Base-by-base conservation (phyloP, 2,329 filamentous ascomycete genomes). In the Mycosphaerella arachidis region DNA sequence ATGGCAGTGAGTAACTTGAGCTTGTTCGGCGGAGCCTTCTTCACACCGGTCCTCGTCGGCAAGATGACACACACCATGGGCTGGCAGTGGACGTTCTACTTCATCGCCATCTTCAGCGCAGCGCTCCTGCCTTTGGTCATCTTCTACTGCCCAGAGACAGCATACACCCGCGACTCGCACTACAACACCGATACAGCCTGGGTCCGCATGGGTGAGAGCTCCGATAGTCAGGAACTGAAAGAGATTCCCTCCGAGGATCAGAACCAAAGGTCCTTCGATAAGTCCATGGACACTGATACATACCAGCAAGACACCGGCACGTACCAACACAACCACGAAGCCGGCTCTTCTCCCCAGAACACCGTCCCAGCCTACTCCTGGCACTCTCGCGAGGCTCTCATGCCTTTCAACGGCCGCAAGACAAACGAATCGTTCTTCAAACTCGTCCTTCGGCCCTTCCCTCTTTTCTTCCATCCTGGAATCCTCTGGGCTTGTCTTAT, bases 41-140 rank as follows among this genome's bases (percentile, higher is more conserved):
- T 89, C 66, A 96, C 93, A 0, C 93, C 93, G 0, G 91, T 97
- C n/a, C 77, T 96, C 27, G 92, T 92, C 1, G 92, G 92, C 37
- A 92, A 91, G 75, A 92, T 96, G 68, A 91, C 91, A 3, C 77
- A 84, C 52, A 79, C 80, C 0, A 80, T 96, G 53, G 86, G 86
- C n/a, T 96, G 91, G 88, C 78, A 84, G 72, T 96, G 91, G 92
- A 88, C 87, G 0, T 97, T 97, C 71, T 91, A 92, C 74, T 83
- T 97, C 46, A 85, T 96, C 13, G 85, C 91, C 60, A 96, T 97
- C 66, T 95, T 96, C 75, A 83, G 86, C 48, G 90, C 81, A 4
- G 80, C 78, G 6, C 84, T 87, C 57, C 76, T 97, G 4, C 86
- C 91, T 0, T 76, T 88, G 10, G 78, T 96, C 20, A 78, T 94